These are phyloP conservation scores for Sophora flavescens DNA, from an alignment of 306 rosid genomes.

Conservation along the genomic window DNA sequence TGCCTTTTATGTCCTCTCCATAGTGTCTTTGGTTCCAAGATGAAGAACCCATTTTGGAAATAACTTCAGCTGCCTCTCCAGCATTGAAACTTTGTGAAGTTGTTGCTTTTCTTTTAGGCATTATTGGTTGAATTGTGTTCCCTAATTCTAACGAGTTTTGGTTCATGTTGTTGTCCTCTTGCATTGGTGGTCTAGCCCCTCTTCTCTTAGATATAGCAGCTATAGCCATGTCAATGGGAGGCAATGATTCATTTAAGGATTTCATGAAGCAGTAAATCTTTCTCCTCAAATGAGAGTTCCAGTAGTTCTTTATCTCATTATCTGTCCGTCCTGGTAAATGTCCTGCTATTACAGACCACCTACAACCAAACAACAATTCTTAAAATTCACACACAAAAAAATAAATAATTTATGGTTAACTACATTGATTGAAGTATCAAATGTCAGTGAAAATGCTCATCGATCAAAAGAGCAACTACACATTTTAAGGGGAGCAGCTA, in stretches of 20 bases:
- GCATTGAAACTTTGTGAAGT: neutral
- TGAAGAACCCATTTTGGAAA: too few relatives aligned
- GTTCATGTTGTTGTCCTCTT: constrained; percentile 18
- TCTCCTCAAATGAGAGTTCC: constrained; percentile 79
- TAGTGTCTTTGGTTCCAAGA: too few relatives aligned
- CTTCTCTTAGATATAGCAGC: constrained; percentile 37
- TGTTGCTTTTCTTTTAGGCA: constrained; percentile 12
- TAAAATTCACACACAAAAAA: neutral
- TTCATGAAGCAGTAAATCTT: constrained; percentile 61
- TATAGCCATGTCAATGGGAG: constrained; percentile 37
- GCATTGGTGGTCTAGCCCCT: constrained; percentile 39
- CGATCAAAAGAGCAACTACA: neutral
- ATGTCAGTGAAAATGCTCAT: neutral
- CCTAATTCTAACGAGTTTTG: constrained; percentile 3
- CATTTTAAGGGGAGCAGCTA: neutral
- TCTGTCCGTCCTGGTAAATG: constrained; percentile 80
- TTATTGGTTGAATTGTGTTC: constrained; percentile 17
- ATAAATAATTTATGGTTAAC: too few relatives aligned
- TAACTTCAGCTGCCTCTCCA: too few relatives aligned
- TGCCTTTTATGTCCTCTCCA: constrained; percentile 7
- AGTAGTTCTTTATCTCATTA: constrained; percentile 77
- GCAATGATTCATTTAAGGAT: constrained; percentile 37
- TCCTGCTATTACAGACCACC: constrained; percentile 82
- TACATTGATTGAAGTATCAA: neutral
- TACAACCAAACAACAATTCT: constrained; percentile 34